Conservation (phyloP, 352 stramenopile genomes). For the Thalassiosira tumida region DNA sequence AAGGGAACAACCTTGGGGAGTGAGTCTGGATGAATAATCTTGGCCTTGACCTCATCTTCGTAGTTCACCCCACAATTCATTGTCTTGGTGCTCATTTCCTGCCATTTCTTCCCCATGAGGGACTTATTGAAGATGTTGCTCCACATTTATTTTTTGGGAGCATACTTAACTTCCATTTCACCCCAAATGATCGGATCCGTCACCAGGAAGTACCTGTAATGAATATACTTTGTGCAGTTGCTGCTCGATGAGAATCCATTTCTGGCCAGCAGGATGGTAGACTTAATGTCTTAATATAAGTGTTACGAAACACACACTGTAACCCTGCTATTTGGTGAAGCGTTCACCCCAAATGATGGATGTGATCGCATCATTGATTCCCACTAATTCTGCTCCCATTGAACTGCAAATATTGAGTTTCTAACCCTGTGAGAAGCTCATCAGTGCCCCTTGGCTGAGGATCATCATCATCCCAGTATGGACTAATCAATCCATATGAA, state of each 20-base stretch:
- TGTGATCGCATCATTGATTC: constrained; percentile 30
- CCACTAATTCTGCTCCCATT: constrained; percentile 8
- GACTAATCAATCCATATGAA: constrained; percentile 25
- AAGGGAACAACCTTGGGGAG: too few species aligned
- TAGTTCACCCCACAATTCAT: too few species aligned
- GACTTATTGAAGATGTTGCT: not conserved
- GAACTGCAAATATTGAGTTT: constrained; percentile 73
- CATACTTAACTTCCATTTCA: not conserved
- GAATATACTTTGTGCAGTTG: not conserved
- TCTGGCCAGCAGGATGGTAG: too few species aligned
- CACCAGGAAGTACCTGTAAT: not conserved
- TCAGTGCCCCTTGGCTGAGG: constrained; percentile 11
- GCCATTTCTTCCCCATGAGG: not conserved
- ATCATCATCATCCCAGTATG: constrained; percentile 72
- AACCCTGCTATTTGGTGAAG: not conserved
- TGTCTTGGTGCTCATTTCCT: not conserved
- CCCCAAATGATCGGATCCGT: not conserved
- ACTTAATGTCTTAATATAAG: constrained; percentile 2
- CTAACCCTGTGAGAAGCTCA: constrained; percentile 32
- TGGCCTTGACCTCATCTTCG: too few species aligned
- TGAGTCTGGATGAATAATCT: too few species aligned
- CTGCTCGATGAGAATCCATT: not conserved
- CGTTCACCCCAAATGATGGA: not conserved
- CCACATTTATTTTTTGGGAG: not conserved
- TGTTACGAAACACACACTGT: not conserved